Evolutionary conservation across 2,329 filamentous ascomycete species (phyloP).

Genomic region (Ophiosphaerella korrae): DNA sequence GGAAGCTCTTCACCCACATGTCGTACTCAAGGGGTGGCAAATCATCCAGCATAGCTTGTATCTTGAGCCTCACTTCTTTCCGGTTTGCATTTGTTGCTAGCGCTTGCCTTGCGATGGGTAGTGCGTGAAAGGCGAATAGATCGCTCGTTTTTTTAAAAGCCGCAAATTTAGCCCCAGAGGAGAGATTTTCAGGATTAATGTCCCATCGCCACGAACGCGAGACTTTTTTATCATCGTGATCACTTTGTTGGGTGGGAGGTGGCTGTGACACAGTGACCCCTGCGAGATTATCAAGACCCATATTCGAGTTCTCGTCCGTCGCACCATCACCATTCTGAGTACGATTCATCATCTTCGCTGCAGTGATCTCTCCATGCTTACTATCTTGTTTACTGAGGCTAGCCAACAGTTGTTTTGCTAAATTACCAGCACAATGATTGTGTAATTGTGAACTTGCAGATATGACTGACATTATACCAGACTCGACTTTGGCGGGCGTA

Average conservation of each 20-base stretch:
- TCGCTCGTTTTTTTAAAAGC: constrained; percentile 22
- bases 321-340: neutral
- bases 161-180: neutral
- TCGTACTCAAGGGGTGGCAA: constrained; percentile 12
- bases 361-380: neutral
- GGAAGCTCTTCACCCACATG: constrained; percentile 23
- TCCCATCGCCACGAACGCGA: constrained; percentile 29
- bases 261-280: too few species aligned
- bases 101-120: constrained; percentile 17
- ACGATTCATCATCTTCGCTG: neutral
- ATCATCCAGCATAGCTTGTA: constrained; percentile 12
- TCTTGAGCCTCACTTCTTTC: constrained; percentile 15
- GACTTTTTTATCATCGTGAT: constrained; percentile 15
- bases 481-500: constrained; percentile 15
- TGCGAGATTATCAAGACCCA: neutral
- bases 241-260: neutral
- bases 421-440: neutral
- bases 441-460: constrained; percentile 15
- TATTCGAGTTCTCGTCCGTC: neutral
- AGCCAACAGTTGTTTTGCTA: constrained; percentile 7
- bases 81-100: constrained; percentile 14
- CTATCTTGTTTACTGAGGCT: neutral
- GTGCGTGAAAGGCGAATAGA: constrained; percentile 33
- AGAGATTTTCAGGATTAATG: constrained; percentile 9
- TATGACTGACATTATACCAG: constrained; percentile 12